Percentiles rank a stretch among this genome's conserved stretches.
phyloP scores from a whole-genome alignment of 805 yeast species.

The Yueomyces sinensis region DNA sequence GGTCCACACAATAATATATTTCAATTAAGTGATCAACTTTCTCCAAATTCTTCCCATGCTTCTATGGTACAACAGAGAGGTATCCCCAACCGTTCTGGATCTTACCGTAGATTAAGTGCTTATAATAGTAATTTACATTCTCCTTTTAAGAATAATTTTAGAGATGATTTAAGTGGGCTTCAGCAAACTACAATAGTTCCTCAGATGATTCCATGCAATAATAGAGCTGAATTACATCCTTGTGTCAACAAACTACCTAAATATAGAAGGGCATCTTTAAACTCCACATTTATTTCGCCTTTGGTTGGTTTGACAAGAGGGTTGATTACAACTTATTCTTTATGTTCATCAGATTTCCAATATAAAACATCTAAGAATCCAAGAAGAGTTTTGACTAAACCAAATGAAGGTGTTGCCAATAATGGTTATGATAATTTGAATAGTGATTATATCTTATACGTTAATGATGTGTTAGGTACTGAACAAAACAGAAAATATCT shows the following conservation, averaged over 20 bases:
- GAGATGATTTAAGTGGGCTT: background rate
- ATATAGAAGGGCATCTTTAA: conserved; percentile 55
- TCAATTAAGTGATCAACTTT: conserved; percentile 1
- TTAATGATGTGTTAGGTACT: conserved; percentile 82
- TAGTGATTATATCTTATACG: conserved; percentile 83
- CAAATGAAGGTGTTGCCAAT: conserved; percentile 68
- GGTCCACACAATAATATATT: conserved; percentile 3
- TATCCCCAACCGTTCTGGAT: background rate
- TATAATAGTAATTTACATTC: conserved; percentile 14
- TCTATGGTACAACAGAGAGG: background rate
- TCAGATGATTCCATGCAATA: conserved; percentile 28
- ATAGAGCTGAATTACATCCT: conserved; percentile 47
- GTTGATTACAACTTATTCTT: conserved; percentile 64
- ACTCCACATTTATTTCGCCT: conserved; percentile 61
- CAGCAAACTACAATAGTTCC: conserved; percentile 29
- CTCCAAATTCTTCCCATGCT: background rate
- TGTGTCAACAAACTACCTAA: conserved; percentile 47
- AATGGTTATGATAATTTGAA: conserved; percentile 82
- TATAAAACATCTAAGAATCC: conserved; percentile 83
- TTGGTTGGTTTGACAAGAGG: conserved; percentile 65
- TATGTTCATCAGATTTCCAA: conserved; percentile 75
- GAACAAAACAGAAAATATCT: conserved; percentile 60
- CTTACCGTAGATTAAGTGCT: conserved; percentile 18
- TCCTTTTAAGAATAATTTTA: conserved; percentile 7
- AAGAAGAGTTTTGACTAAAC: conserved; percentile 82